A percentile compares a stretch with the other conserved stretches of the same genome.
Evolutionary conservation across 2,329 filamentous ascomycete species (phyloP).

Genomic region (Malbranchea cinnamomea): DNA sequence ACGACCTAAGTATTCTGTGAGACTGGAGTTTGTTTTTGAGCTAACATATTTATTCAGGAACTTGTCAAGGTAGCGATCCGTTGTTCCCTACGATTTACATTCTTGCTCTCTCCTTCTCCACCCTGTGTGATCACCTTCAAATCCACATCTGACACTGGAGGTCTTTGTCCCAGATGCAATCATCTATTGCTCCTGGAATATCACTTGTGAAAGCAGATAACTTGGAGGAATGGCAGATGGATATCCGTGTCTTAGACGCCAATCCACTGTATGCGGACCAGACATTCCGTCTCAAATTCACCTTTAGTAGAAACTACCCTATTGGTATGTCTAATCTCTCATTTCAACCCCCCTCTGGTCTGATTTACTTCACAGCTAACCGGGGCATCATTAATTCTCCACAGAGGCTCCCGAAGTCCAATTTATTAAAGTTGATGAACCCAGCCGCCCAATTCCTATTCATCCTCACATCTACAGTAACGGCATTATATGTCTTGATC

Average conservation of each 20-base stretch:
- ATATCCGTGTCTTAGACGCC: slow-evolving; percentile 75
- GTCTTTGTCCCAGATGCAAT: slow-evolving; percentile 34
- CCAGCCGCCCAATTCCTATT: slow-evolving; percentile 68
- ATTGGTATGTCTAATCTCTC: slow-evolving; percentile 48
- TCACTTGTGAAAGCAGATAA: slow-evolving; percentile 65
- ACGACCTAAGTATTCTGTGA: slow-evolving; percentile 16
- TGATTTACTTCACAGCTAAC: slow-evolving; percentile 1
- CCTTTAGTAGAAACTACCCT: slow-evolving; percentile 69
- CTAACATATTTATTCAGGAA: slow-evolving; percentile 29
- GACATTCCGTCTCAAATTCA: slow-evolving; percentile 73
- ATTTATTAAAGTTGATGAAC: too few relatives aligned
- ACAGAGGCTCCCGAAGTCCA: slow-evolving; percentile 88
- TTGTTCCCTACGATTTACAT: background rate
- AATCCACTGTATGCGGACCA: slow-evolving; percentile 79
- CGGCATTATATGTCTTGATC: slow-evolving; percentile 93
- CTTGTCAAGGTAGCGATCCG: slow-evolving; percentile 35
- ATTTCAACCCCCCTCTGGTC: slow-evolving; percentile 8
- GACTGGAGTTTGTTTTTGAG: slow-evolving; percentile 4
- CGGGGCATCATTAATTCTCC: background rate
- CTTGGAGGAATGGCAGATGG: slow-evolving; percentile 80
- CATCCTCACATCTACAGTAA: slow-evolving; percentile 98
- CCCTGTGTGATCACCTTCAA: background rate
- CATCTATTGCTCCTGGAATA: slow-evolving; percentile 52
- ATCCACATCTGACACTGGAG: background rate
- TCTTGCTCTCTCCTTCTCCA: background rate